A percentile compares a stretch with the other conserved stretches of the same genome.
These are phyloP conservation scores for Penicillium maclennaniae DNA, from an alignment of 495 filamentous ascomycete species.

Conservation along the genomic window DNA sequence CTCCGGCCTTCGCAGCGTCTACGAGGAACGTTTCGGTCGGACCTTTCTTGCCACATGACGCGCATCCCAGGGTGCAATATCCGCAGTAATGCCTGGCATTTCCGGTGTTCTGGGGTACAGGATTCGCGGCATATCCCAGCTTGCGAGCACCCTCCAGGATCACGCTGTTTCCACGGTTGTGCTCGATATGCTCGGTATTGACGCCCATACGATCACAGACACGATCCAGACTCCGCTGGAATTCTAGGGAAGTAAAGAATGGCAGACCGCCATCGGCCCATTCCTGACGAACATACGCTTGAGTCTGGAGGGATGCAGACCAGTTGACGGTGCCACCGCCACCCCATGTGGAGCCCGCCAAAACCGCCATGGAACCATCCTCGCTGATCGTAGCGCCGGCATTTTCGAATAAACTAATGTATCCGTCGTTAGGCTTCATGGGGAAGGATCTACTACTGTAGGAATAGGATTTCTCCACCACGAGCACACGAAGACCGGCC, in stretches of 20 bases:
- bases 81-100: conserved; percentile 68
- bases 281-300: conserved; percentile 74
- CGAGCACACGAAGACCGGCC: conserved; percentile 67
- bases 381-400: conserved; percentile 52
- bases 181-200: conserved; percentile 58
- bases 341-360: conserved; percentile 76
- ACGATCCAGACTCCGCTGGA: conserved; percentile 70
- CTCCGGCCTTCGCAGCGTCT: conserved; percentile 71
- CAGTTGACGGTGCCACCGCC: conserved; percentile 88
- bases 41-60: conserved; percentile 67
- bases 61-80: conserved; percentile 75
- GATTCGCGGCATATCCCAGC: conserved; percentile 66
- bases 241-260: conserved; percentile 74
- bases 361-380: conserved; percentile 57
- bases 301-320: conserved; percentile 79
- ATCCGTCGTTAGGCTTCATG: conserved; percentile 57
- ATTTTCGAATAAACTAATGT: conserved; percentile 60
- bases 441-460: conserved; percentile 70
- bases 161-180: conserved; percentile 65
- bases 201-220: conserved; percentile 75
- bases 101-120: conserved; percentile 77
- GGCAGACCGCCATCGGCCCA: conserved; percentile 72
- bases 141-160: conserved; percentile 72
- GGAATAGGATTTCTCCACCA: conserved; percentile 78
- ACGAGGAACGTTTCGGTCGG: conserved; percentile 73